Base-by-base conservation (phyloP, 2,329 filamentous ascomycete species). In the Juglanconis juglandina region DNA sequence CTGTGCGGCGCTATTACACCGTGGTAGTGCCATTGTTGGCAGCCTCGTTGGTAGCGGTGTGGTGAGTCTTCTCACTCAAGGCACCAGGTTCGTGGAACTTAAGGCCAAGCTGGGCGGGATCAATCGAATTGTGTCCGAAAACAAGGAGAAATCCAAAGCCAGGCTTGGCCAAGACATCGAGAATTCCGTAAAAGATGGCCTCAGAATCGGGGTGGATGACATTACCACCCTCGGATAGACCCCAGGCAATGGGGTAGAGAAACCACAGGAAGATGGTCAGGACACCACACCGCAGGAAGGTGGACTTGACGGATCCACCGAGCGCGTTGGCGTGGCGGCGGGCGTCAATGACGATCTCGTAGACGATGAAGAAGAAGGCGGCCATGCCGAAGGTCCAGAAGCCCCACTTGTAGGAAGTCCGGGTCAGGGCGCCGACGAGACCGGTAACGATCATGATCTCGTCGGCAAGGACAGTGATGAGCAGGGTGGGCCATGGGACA, bases 371-470 rank as follows among this genome's bases (percentile, higher is more conserved):
- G 64, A 84, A 74, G 60, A 89, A 81, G 34, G 81, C 77, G 3
- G 76, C 70, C 67, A 72, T 77, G 58, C 81, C 82, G 59, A 88
- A 87, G 9, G 75, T 73, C 70, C 81, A 88, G 73, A 87, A 90
- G 1, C 85, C 86, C 85, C 84, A 90, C 69, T 89, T 90, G 76
- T 89, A 90, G 2, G 73, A 75, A 8, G 81, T 83, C 14, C 72
- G 70, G 3, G 88, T 84, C 1, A 90, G 79, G 3, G 87, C 86
- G 34, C 88, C 87, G 17, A 89, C 79, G 5, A 90, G 79, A 32
- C 85, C 86, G 30, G 82, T 83, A n/a, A 89, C 75, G 52, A 90
- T 81, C 86, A 90, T 88, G 66, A 89, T 77, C 67, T 83, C 76
- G 64, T 88, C 85, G 3, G 88, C 77, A 5, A 90, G 74, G 7